Evolutionary conservation across 1,284 basidiomycete species (phyloP), one percentile per base, ranked within the genome.

Genomic region (Wolfiporia cocos): DNA sequence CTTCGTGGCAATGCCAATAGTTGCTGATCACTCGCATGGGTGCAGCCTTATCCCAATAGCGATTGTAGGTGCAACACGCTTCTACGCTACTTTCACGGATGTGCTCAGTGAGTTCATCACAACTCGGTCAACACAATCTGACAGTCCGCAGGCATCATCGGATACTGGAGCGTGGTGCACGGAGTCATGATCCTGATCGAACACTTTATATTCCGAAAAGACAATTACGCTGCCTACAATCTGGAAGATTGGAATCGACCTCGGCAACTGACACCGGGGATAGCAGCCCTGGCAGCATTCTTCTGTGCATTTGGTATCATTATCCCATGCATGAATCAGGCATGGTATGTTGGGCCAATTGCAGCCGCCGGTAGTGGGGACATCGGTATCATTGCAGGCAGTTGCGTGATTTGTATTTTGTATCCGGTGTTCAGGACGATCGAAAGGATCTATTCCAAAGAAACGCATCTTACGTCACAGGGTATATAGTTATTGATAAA

Each of bases 111-210:
- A 44, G 71, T 41, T 39, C 43, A 36, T 20, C 41, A 37, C 33
- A 34, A 20, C 30, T 33, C 31, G 22, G 30, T 28, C 11, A 41
- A 24, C 21, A 37, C 22, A 29, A 10, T 33, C 52, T 37, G 33
- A 28, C 49, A n/a, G 12, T 43, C 41, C 17, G 22, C 49, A 66
- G 67, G 58, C 39, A 51, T 78, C 30, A 78, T 80, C 44, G 78
- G 80, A 5, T 81, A 81, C 58, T 81, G 79, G 80, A 67, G 70
- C 31, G 57, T 73, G 11, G 61, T 68, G 4, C 81, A 76, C 57
- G 63, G 68, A 1, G 70, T 67, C 1, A 75, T 81, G 44, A 59
- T 82, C 24, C 55, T 80, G 20, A 57, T 63, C 2, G 82, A 84
- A 49, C 79, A 83, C 49, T 53, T 78, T 45, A 33, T 81, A 24